Percentiles rank a stretch among this genome's conserved stretches.
Conservation (phyloP, 306 rosid species). For the Sicyos edulis region DNA sequence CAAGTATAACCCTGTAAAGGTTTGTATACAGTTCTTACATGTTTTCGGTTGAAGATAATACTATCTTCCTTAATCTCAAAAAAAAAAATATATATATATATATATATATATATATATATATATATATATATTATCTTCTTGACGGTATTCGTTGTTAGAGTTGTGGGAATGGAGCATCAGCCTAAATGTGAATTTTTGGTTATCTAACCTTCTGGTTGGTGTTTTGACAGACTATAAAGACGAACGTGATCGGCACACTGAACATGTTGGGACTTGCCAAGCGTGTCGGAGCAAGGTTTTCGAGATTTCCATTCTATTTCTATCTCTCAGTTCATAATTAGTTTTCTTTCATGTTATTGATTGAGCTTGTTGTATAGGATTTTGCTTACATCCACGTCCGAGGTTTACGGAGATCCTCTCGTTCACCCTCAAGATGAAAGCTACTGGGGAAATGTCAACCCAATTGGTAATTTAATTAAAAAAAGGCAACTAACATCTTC, state of each 20-base stretch:
- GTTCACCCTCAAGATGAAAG: conserved; percentile 84
- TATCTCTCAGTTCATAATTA: background rate
- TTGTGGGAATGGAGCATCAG: background rate
- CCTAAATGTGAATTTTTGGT: background rate
- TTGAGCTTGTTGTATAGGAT: conserved; percentile 47
- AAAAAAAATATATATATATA: too few species aligned
- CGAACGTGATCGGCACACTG: conserved; percentile 91
- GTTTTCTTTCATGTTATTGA: conserved; percentile 21
- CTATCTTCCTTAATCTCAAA: too few species aligned
- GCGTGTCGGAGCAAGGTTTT: conserved; percentile 97
- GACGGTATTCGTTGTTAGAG: background rate
- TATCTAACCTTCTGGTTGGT: conserved; percentile 21
- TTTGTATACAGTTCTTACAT: conserved; percentile 5
- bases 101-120: too few species aligned
- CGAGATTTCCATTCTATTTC: background rate
- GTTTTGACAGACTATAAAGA: conserved; percentile 73
- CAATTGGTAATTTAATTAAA: conserved; percentile 51
- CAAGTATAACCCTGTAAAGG: conserved; percentile 97
- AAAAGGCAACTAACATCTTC: background rate
- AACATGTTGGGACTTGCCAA: conserved; percentile 99
- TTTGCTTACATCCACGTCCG: conserved; percentile 93
- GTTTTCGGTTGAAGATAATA: background rate
- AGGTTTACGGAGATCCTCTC: conserved; percentile 95
- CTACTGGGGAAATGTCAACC: conserved; percentile 98
- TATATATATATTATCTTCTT: conserved; percentile 1